Percentiles rank a stretch among this genome's conserved stretches.
phyloP scores from a whole-genome alignment of 768 basidiomycete species.

The Calocybe gangraenosa region DNA sequence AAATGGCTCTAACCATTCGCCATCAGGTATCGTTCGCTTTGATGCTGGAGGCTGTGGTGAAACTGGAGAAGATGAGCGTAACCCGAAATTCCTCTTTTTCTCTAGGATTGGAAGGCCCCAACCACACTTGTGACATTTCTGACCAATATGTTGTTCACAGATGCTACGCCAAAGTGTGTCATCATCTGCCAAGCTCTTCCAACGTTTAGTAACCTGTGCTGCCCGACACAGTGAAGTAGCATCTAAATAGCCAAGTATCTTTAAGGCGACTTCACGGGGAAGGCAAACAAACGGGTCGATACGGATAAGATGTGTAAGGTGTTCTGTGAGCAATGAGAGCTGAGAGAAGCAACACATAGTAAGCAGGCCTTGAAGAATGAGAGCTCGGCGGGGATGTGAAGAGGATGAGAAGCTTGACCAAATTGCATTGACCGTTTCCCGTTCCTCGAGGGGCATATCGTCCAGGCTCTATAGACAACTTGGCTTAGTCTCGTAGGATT shows the following conservation, averaged over 20 bases:
- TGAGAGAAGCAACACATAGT: conserved; percentile 99
- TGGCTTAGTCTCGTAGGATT: conserved; percentile 6
- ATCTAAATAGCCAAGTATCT: conserved; percentile 84
- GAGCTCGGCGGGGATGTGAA: conserved; percentile 82
- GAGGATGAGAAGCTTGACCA: conserved; percentile 98
- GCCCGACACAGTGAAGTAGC: conserved; percentile 91
- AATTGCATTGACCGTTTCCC: conserved; percentile 83
- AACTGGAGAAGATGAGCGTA: conserved; percentile 24
- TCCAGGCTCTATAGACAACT: conserved; percentile 72
- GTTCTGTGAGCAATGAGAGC: conserved; percentile 91
- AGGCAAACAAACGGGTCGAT: conserved; percentile 92
- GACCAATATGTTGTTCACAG: conserved; percentile 97
- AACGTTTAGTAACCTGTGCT: conserved; percentile 81
- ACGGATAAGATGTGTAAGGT: conserved; percentile 87
- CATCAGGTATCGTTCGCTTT: conserved; percentile 38
- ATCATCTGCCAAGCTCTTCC: conserved; percentile 91
- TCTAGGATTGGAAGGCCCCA: conserved; percentile 95
- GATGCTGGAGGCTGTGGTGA: conserved; percentile 12
- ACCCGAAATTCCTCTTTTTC: conserved; percentile 51
- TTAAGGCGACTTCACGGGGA: conserved; percentile 86
- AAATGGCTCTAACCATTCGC: conserved; percentile 28
- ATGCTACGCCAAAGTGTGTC: conserved; percentile 94
- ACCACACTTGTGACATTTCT: conserved; percentile 94
- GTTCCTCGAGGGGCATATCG: conserved; percentile 77
- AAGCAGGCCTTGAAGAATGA: conserved; percentile 94